Evolutionary conservation across 352 stramenopile genomes (phyloP).

Genomic region (Globisporangium spiculum): DNA sequence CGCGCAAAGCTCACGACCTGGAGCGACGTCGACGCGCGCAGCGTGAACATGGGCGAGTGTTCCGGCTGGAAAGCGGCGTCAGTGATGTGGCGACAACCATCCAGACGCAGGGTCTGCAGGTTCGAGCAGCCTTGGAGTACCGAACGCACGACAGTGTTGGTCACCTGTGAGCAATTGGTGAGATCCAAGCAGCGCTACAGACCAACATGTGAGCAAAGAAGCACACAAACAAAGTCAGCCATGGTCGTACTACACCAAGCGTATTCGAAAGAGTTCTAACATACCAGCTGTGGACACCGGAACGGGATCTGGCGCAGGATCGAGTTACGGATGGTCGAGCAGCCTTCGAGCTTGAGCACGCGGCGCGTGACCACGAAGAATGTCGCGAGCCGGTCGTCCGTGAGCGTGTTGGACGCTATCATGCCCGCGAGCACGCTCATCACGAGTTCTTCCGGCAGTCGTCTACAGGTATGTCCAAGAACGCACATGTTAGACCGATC

Average conservation of each 20-base stretch:
- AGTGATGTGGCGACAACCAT: slow-evolving; percentile 85
- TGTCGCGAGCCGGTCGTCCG: slow-evolving; percentile 74
- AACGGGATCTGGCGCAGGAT: slow-evolving; percentile 85
- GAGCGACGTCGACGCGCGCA: slow-evolving; percentile 73
- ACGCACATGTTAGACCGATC: neutral
- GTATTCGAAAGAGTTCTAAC: neutral
- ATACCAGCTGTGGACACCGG: slow-evolving; percentile 76
- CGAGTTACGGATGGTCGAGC: slow-evolving; percentile 80
- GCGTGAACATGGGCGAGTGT: slow-evolving; percentile 62
- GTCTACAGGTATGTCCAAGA: slow-evolving; percentile 27
- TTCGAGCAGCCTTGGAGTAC: slow-evolving; percentile 75
- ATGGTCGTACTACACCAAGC: neutral
- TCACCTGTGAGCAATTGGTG: slow-evolving; percentile 85
- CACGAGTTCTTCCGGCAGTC: slow-evolving; percentile 79
- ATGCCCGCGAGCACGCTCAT: slow-evolving; percentile 70
- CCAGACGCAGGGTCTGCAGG: slow-evolving; percentile 77
- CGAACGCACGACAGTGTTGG: slow-evolving; percentile 78
- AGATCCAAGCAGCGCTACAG: slow-evolving; percentile 75
- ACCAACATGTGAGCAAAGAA: neutral
- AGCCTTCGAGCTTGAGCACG: slow-evolving; percentile 71
- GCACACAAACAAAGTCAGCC: neutral
- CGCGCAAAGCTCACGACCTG: slow-evolving; percentile 76
- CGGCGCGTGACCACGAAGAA: slow-evolving; percentile 80
- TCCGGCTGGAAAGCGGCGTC: slow-evolving; percentile 86
- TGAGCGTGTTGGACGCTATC: slow-evolving; percentile 69